A percentile compares a stretch with the other conserved stretches of the same genome.
Conservation (phyloP, 257 asterid genomes). For the Rehmannia glutinosa region DNA sequence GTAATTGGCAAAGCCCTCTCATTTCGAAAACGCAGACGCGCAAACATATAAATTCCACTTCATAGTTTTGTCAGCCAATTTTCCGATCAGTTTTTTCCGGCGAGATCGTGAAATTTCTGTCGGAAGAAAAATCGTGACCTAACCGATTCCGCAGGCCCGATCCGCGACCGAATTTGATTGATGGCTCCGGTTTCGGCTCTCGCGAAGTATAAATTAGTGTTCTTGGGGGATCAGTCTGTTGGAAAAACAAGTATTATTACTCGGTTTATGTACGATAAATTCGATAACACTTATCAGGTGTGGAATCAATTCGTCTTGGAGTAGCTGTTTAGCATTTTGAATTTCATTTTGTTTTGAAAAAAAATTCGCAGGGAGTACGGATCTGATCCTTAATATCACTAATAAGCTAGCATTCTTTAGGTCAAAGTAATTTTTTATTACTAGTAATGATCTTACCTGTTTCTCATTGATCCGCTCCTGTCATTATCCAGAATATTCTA, state of each 20-base stretch:
- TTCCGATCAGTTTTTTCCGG: conserved; percentile 32
- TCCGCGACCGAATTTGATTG: conserved; percentile 28
- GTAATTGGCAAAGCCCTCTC: conserved; percentile 10
- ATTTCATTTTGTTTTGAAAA: neutral
- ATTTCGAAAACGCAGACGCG: conserved; percentile 24
- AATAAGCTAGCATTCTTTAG: neutral
- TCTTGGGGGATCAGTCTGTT: conserved; percentile 93
- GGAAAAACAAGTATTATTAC: conserved; percentile 95
- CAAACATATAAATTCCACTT: conserved; percentile 13
- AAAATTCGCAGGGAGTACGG: conserved; percentile 11
- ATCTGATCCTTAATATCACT: conserved; percentile 26
- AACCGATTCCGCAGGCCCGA: conserved; percentile 21
- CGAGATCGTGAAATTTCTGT: conserved; percentile 38
- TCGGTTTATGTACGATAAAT: conserved; percentile 92
- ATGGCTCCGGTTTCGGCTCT: conserved; percentile 97
- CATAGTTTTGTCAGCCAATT: conserved; percentile 23
- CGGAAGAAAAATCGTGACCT: conserved; percentile 29
- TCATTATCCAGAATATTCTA: neutral
- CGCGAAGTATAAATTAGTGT: conserved; percentile 89
- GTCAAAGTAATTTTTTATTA: neutral
- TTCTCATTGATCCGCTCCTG: conserved; percentile 10
- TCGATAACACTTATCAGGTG: conserved; percentile 91
- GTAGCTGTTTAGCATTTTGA: conserved; percentile 7
- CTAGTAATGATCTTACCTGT: neutral
- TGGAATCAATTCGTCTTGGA: neutral